phyloP scores from a whole-genome alignment of 768 basidiomycete genomes.

The Boletales sp. region DNA sequence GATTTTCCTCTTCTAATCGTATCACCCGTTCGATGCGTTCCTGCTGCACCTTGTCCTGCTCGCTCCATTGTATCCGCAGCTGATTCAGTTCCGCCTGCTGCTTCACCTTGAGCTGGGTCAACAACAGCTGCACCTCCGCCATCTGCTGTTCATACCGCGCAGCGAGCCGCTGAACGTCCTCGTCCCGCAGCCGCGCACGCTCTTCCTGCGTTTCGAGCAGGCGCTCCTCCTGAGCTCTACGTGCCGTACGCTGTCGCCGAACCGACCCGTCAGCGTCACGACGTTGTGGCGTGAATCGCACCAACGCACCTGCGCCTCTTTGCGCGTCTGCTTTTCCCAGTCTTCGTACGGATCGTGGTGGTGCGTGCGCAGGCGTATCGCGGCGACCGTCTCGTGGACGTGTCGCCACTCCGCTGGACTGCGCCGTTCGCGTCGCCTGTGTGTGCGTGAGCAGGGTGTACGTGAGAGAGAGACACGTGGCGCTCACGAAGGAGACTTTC shows the following conservation, averaged over 20 bases:
- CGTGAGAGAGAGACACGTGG: conserved; percentile 31
- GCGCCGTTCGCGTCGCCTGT: conserved; percentile 20
- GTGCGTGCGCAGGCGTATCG: conserved; percentile 41
- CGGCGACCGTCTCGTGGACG: conserved; percentile 44
- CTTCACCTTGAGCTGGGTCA: conserved; percentile 41
- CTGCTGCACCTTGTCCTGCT: conserved; percentile 44
- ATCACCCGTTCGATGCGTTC: conserved; percentile 62
- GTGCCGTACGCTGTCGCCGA: conserved; percentile 36
- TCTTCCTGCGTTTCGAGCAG: conserved; percentile 19
- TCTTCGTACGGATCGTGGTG: conserved; percentile 49
- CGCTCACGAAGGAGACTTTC: conserved; percentile 31
- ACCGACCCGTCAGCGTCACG: too few species aligned
- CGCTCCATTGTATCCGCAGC: conserved; percentile 44
- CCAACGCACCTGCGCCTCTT: conserved; percentile 41
- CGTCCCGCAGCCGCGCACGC: conserved; percentile 4
- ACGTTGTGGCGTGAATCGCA: not conserved
- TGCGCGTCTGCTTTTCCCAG: conserved; percentile 45
- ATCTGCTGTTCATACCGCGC: conserved; percentile 47
- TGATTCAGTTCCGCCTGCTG: conserved; percentile 45
- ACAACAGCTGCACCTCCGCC: conserved; percentile 44
- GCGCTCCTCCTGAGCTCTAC: conserved; percentile 26
- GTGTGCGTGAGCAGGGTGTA: not conserved
- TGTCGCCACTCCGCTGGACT: conserved; percentile 32
- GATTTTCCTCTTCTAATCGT: conserved; percentile 58
- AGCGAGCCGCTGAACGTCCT: conserved; percentile 31